phyloP scores from a whole-genome alignment of 1,139 yeast species.

The Candida mesenterica region DNA sequence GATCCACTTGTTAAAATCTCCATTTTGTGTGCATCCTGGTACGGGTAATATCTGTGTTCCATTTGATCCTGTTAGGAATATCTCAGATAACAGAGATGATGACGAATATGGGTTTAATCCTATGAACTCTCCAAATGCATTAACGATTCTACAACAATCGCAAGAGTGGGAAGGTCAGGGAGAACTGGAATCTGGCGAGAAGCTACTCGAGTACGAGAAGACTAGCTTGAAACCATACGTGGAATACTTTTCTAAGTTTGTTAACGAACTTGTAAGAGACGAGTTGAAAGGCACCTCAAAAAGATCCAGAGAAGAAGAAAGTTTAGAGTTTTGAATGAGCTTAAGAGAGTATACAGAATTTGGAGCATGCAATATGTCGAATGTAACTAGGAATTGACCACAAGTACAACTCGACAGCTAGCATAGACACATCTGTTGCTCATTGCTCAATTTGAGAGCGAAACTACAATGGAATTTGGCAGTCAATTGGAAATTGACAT shows the following conservation, averaged over 20 bases:
- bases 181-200: constrained; percentile 23
- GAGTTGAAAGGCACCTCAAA: constrained; percentile 47
- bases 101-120: constrained; percentile 69
- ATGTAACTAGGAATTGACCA: too few species aligned
- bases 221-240: constrained; percentile 76
- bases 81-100: constrained; percentile 23
- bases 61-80: constrained; percentile 57
- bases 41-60: constrained; percentile 99
- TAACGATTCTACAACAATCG: constrained; percentile 52
- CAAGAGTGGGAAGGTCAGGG: constrained; percentile 39
- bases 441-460: too few species aligned
- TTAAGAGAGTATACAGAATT: too few species aligned
- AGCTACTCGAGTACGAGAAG: constrained; percentile 50
- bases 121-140: constrained; percentile 72
- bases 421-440: too few species aligned
- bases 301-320: constrained; percentile 43
- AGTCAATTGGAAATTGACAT: too few species aligned
- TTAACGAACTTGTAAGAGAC: constrained; percentile 52
- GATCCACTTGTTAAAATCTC: constrained; percentile 90
- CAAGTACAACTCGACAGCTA: too few species aligned
- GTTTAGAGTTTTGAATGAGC: constrained; percentile 23
- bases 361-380: too few species aligned
- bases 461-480: too few species aligned
- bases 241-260: constrained; percentile 66
- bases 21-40: constrained; percentile 97